Base-by-base conservation (phyloP, 2,329 filamentous ascomycete genomes). In the Pseudopyrenochaeta lycopersici region DNA sequence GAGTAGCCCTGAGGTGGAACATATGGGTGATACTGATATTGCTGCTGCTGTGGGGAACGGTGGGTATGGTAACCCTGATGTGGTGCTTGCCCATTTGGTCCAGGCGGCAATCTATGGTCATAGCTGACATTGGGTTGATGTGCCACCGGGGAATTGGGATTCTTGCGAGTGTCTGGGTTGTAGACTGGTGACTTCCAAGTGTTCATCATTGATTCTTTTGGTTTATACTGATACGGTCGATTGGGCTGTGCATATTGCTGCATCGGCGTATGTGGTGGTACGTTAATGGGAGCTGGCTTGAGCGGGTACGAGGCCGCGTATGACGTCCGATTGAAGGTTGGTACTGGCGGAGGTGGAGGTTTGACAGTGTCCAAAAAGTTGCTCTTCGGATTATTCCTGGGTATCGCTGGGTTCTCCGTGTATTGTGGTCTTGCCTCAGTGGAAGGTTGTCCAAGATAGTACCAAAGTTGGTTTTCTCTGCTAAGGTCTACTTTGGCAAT, bases 371-470 rank as follows among this genome's bases (percentile, higher is more conserved):
- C 88, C 70, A 92, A 75, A 74, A 89, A 93, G 70, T 89, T 90
- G 62, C 87, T 88, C 76, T 85, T 88, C 2, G 82, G 78, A 54
- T 91, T 91, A 74, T 91, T 83, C 40, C 79, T 79, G n/a, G 77
- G 82, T 52, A 80, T 81, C 53, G 76, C 78, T 38, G 84, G 85
- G 76, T 96, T 88, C 67, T 95, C 90, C 4, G 93, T 96, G 77
- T 95, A 99, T 73, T 96, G 92, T 21, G 92, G 89, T 74, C 89
- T 92, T 48, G 92, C 90, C 70, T 98, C 94, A 6, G 94, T 97
- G 18, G 94, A 98, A 17, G 84, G 85, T 72, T 87, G 87, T 29
- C 91, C 91, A 55, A 99, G 83, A 73, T 97, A 98, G 77, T 92
- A 85, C 91, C 93, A 98, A 15, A 97, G 75, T 71, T 91, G 88